phyloP scores from a whole-genome alignment of 2,329 filamentous ascomycete species.

The Hypoxylon sp. region DNA sequence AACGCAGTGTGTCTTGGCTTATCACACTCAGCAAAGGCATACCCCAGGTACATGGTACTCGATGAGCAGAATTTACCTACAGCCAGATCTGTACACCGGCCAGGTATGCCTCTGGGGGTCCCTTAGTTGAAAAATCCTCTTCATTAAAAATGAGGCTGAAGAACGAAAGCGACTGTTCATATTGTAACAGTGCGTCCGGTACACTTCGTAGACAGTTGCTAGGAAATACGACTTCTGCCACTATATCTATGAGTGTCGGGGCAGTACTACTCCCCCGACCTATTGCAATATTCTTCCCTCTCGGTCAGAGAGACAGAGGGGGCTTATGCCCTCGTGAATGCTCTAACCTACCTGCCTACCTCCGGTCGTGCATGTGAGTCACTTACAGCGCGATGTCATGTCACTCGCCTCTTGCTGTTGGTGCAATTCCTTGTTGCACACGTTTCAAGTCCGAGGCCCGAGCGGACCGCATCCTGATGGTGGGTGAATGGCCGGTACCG shows the following conservation, averaged over 20 bases:
- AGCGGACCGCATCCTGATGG: constrained; percentile 1
- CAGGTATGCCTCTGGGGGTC: too few species aligned
- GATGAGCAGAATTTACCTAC: too few species aligned
- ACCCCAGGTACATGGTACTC: too few species aligned
- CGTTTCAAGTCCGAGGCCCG: constrained; percentile 7
- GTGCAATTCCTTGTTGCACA: neutral
- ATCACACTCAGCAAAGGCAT: constrained; percentile 13
- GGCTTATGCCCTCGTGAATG: too few species aligned
- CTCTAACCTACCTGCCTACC: neutral
- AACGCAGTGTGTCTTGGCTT: neutral
- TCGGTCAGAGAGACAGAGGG: too few species aligned
- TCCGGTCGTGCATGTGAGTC: neutral
- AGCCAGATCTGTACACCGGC: too few species aligned
- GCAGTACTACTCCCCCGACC: constrained; percentile 3
- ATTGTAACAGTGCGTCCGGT: constrained; percentile 20
- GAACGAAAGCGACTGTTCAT: neutral
- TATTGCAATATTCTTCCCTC: too few species aligned
- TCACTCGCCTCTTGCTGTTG: neutral
- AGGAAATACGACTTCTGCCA: constrained; percentile 1
- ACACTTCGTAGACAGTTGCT: too few species aligned
- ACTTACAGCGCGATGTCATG: neutral
- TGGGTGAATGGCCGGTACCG: neutral
- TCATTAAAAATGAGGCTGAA: neutral
- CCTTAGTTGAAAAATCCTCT: too few species aligned
- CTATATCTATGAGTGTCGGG: constrained; percentile 3